Percentiles rank a stretch among this genome's conserved stretches.
Conservation (phyloP, 257 asterid genomes). For the Solanum arcanum region DNA sequence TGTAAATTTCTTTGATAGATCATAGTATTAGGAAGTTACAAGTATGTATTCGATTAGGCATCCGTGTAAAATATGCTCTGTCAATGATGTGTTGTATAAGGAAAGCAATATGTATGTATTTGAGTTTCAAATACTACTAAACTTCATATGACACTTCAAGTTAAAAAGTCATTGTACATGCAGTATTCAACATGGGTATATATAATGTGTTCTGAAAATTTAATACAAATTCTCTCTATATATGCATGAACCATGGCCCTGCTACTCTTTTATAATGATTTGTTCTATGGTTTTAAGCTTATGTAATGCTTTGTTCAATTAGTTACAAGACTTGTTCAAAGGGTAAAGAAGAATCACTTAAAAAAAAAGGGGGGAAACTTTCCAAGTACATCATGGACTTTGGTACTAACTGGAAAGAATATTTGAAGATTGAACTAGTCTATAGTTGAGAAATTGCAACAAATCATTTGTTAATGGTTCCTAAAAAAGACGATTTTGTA, state of each 20-base stretch:
- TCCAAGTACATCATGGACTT: not conserved
- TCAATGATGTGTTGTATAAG: not conserved
- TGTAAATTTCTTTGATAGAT: not conserved
- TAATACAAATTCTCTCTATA: not conserved
- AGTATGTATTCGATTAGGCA: not conserved
- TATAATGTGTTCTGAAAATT: not conserved
- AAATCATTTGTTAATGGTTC: not conserved
- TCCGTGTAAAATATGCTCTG: not conserved
- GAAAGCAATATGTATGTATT: not conserved
- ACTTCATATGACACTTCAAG: not conserved
- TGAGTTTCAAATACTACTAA: not conserved
- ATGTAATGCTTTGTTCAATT: not conserved
- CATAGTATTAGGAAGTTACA: not conserved
- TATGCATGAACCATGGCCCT: not conserved
- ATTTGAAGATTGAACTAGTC: not conserved
- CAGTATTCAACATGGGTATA: not conserved
- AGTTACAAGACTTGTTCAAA: conserved; percentile 11
- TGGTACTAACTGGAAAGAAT: not conserved
- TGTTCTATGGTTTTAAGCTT: not conserved
- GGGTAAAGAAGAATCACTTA: not conserved
- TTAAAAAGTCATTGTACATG: not conserved
- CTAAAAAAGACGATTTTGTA: too few relatives aligned
- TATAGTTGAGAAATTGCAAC: conserved; percentile 20
- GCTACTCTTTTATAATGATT: not conserved
- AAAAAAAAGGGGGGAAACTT: conserved; percentile 2